A percentile compares a stretch with the other conserved stretches of the same genome.
Evolutionary conservation across 176 grass and related monocot genomes (phyloP).

Genomic region (Tillandsia fasciculata): DNA sequence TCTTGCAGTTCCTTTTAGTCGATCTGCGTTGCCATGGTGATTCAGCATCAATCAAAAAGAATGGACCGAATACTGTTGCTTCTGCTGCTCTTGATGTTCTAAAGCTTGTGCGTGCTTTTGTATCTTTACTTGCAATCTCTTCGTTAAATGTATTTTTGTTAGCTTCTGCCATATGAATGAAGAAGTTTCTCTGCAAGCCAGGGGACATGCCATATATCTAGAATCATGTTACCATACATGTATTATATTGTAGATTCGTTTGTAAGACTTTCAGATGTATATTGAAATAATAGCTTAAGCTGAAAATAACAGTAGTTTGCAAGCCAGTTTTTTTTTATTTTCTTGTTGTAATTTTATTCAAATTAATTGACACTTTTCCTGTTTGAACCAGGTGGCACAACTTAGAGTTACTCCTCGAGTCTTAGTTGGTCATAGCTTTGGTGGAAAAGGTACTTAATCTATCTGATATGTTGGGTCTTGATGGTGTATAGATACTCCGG

Average conservation of each 20-base stretch:
- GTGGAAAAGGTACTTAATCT: conserved; percentile 75
- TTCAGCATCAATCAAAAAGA: conserved; percentile 67
- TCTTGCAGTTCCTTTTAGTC: conserved; percentile 89
- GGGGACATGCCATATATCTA: not conserved
- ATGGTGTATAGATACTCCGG: not conserved
- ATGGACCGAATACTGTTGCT: conserved; percentile 70
- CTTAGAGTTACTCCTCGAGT: conserved; percentile 85
- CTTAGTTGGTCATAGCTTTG: conserved; percentile 95
- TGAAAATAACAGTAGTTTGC: not conserved
- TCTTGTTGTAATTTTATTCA: not conserved
- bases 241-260: not conserved
- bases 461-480: not conserved
- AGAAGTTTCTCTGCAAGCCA: not conserved
- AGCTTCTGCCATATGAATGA: not conserved
- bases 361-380: not conserved
- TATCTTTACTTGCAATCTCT: not conserved
- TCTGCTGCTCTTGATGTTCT: conserved; percentile 86
- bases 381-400: conserved; percentile 55
- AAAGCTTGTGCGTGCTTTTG: conserved; percentile 64
- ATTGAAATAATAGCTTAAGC: not conserved
- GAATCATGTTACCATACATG: not conserved
- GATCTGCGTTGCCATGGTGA: conserved; percentile 92
- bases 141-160: not conserved
- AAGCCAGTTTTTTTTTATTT: not conserved
- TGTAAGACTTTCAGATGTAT: too few relatives aligned